Conservation (phyloP, 208 protist species). For the Entamoeba moshkovskii region DNA sequence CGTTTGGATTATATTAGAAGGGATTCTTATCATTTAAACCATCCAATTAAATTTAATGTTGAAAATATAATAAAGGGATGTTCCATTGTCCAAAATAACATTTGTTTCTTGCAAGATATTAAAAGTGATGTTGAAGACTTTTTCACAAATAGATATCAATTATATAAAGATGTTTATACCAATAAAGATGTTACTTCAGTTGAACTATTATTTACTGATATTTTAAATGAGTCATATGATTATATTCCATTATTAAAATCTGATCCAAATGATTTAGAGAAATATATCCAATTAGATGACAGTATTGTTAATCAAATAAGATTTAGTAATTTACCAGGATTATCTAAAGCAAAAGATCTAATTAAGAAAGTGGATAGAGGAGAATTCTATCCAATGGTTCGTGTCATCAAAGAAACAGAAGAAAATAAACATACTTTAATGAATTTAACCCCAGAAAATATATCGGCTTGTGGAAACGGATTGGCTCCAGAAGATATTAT, state of each 20-base stretch:
- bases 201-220: constrained; percentile 6
- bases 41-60: neutral
- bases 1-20: constrained; percentile 28
- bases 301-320: neutral
- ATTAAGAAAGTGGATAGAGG: neutral
- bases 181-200: neutral
- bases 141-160: neutral
- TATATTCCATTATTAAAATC: neutral
- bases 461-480: neutral
- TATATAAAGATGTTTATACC: neutral
- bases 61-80: neutral
- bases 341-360: neutral
- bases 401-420: neutral
- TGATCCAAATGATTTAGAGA: neutral
- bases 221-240: neutral
- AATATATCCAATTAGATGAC: neutral
- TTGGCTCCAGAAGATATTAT: neutral
- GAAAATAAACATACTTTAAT: neutral
- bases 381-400: neutral
- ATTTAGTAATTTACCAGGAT: neutral
- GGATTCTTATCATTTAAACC: neutral
- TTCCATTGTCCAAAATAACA: neutral
- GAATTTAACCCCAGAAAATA: neutral
- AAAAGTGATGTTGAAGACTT: neutral
- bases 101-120: neutral